Evolutionary conservation across 345 rosid species (phyloP), one percentile per base, ranked within the genome.

Genomic region (Dipteronia sinensis): DNA sequence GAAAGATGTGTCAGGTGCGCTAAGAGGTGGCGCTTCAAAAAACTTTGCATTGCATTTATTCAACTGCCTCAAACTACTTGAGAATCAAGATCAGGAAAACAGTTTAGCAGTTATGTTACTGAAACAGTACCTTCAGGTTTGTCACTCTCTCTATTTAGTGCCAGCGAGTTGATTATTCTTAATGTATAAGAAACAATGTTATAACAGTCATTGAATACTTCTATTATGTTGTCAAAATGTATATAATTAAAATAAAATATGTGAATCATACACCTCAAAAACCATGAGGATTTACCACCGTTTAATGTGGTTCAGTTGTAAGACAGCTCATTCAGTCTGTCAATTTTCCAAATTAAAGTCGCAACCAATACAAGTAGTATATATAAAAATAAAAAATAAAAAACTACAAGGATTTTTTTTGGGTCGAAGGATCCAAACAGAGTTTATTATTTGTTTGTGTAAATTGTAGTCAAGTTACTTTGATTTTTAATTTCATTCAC

Each of bases 1-100:
- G 59, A 62, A 80, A 55, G 31, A 31, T 10, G 27, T 74, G 6
- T 75, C 78, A 1, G 22, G 8, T 25, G 66, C 17, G n/a, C 34
- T 27, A 25, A 34, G 27, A 29, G 1, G 20, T 2, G 3, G 73
- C 61, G 44, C 29, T 51, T 65, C 66, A 23, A 4, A 15, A 25
- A 6, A 27, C 22, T 29, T 55, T 42, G 62, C 5, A 15, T 13
- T 55, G 25, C 46, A 67, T 3, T 67, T 55, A 59, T 7, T 71
- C 22, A 72, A 65, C 53, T 66, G 81, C 72, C 56, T 16, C 3
- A 55, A 42, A n/a, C 22, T 65, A 65, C 10, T 12, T 3, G 20
- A 65, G 4, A 29, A 65, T 65, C 68, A 29, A 4, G 20, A n/a
- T 9, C 17, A 17, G n/a, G 25, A 25, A 15, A 17, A 29, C 22